These are phyloP conservation scores for Saccharomyces hybrid DNA, from an alignment of 1,139 yeast species.

Conservation along the genomic window DNA sequence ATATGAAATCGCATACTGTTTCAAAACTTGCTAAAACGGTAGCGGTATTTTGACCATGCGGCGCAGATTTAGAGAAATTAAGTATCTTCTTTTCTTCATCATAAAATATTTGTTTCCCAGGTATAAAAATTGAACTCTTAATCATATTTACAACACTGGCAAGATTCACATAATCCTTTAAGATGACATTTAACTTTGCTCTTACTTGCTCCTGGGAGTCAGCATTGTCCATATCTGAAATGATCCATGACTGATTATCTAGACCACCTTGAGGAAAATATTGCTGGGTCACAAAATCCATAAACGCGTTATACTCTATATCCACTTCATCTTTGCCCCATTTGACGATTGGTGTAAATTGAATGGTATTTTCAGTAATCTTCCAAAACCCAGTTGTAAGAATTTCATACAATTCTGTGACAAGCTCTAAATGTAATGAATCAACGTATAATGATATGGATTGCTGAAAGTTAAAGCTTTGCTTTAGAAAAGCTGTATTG, in stretches of 20 bases:
- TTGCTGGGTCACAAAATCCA: constrained; percentile 12
- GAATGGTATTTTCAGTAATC: constrained; percentile 8
- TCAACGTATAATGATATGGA: constrained; percentile 24
- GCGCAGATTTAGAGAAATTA: not conserved
- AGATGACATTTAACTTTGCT: constrained; percentile 11
- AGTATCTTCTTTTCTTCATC: constrained; percentile 2
- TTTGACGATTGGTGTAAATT: constrained; percentile 9
- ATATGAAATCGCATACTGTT: constrained; percentile 14
- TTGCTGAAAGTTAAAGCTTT: constrained; percentile 25
- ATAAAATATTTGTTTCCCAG: constrained; percentile 1
- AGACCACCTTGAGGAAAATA: constrained; percentile 16
- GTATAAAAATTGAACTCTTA: constrained; percentile 13
- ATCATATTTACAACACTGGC: constrained; percentile 8
- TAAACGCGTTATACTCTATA: constrained; percentile 17
- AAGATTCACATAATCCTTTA: constrained; percentile 13
- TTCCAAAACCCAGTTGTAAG: constrained; percentile 22
- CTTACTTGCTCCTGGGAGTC: constrained; percentile 20
- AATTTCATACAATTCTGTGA: constrained; percentile 15
- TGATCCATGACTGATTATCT: constrained; percentile 23
- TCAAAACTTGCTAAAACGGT: constrained; percentile 11
- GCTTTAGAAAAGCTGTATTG: constrained; percentile 13
- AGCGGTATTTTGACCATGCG: not conserved
- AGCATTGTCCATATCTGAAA: constrained; percentile 20
- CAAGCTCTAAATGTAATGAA: constrained; percentile 21
- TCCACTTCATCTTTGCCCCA: constrained; percentile 11